Conservation (phyloP, 2,329 filamentous ascomycete genomes). For the Beauveria bassiana region DNA sequence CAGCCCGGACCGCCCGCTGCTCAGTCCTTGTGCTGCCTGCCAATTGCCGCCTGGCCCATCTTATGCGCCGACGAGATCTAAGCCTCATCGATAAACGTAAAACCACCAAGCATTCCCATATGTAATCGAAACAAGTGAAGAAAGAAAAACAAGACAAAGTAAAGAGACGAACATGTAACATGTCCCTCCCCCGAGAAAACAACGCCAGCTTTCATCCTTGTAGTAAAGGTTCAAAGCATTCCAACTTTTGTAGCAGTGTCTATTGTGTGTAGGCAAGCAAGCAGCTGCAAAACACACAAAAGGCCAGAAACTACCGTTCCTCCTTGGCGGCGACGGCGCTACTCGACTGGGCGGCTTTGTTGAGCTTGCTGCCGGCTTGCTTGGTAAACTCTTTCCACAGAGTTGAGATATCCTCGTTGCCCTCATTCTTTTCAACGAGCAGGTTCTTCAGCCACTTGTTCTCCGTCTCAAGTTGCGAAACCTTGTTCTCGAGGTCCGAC, state of each 20-base stretch:
- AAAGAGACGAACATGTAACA: background rate
- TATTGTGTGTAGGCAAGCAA: background rate
- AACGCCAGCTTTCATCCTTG: constrained; percentile 7
- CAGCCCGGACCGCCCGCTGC: constrained; percentile 7
- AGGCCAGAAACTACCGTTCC: constrained; percentile 14
- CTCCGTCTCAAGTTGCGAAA: constrained; percentile 72
- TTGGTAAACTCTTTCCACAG: constrained; percentile 44
- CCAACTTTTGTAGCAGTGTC: background rate
- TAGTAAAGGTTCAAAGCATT: constrained; percentile 5
- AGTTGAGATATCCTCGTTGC: constrained; percentile 43
- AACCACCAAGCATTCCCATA: background rate
- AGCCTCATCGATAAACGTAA: background rate
- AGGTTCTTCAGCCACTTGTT: constrained; percentile 77
- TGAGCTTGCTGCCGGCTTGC: constrained; percentile 26
- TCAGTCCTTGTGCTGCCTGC: background rate
- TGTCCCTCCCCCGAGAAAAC: constrained; percentile 1
- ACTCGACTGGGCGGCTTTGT: constrained; percentile 21
- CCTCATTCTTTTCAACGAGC: constrained; percentile 73
- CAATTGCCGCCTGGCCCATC: background rate
- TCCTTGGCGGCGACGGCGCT: constrained; percentile 13
- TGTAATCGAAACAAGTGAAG: background rate
- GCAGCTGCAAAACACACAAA: background rate
- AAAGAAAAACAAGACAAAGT: background rate
- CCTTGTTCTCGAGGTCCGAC: constrained; percentile 60
- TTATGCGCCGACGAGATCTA: constrained; percentile 1